Percentiles rank a stretch among this genome's conserved stretches.
Evolutionary conservation across 495 filamentous ascomycete species (phyloP).

Genomic region (Delitschia confertaspora): DNA sequence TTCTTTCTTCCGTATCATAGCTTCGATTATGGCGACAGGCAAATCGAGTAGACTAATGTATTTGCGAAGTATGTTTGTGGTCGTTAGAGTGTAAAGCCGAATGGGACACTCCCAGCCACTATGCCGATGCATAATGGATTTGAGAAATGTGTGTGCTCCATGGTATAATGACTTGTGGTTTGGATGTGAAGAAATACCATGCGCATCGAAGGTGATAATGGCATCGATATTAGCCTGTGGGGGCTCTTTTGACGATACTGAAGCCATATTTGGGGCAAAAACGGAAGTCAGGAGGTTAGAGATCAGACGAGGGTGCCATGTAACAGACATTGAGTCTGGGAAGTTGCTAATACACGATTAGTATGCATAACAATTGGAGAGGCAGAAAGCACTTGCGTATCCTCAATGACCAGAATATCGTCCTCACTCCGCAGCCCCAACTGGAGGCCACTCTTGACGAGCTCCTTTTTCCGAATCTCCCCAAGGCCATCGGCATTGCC

Average conservation of each 20-base stretch:
- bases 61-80: conserved; percentile 62
- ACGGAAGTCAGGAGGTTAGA: conserved; percentile 56
- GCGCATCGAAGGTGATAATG: conserved; percentile 77
- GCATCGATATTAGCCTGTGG: conserved; percentile 58
- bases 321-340: conserved; percentile 72
- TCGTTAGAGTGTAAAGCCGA: conserved; percentile 72
- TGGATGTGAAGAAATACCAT: conserved; percentile 74
- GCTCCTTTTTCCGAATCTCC: conserved; percentile 68
- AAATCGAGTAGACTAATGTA: conserved; percentile 71
- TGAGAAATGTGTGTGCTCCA: conserved; percentile 66
- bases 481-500: conserved; percentile 85
- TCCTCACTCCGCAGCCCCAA: conserved; percentile 64
- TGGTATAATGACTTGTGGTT: conserved; percentile 85
- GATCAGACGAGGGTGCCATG: conserved; percentile 64
- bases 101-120: conserved; percentile 63
- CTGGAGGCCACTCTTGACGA: conserved; percentile 62
- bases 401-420: conserved; percentile 77
- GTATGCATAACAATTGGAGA: conserved; percentile 2
- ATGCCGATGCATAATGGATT: conserved; percentile 51
- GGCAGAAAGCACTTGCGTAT: conserved; percentile 37
- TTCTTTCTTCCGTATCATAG: conserved; percentile 34
- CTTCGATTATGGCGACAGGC: conserved; percentile 48
- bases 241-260: conserved; percentile 30
- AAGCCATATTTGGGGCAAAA: conserved; percentile 54
- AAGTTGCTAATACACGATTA: conserved; percentile 46